Evolutionary conservation across 805 yeast species (phyloP), one percentile per base, ranked within the genome.

Genomic region (Suhomyces xylopsoci): DNA sequence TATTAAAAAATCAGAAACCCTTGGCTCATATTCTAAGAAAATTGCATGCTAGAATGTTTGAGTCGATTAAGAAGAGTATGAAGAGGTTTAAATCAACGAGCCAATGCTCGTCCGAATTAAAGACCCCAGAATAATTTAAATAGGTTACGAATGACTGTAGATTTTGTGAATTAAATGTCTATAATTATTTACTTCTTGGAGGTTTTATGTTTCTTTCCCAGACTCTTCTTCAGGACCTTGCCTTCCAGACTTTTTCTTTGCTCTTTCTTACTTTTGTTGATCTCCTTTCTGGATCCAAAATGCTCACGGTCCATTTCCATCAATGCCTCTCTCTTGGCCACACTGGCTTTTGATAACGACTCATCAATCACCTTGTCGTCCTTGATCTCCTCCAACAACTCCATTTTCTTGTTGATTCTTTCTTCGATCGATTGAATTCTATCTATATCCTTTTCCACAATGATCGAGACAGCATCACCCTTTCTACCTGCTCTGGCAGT

Each of bases 401-500:
- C 84, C 90, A 94, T 85, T 65, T 90, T 88, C 57, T 81, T 80
- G 45, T 83, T 85, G 42, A 90, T 87, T 59, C 97, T 80, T 51
- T 83, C 90, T 67, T 94, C 99, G 50, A 94, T 93, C 6, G 93
- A 85, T 55, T 87, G 81, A 5, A 94, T 80, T 62, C 98, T 79
- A 24, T 77, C 79, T 12, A 94, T 85, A 65, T 93, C 99, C 54
- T 87, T 83, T 61, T 92, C 97, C 1, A 96, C 83, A 3, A 94
- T 87, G 53, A 94, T 79, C 12, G 94, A 82, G 1, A 94, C 75
- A 6, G 96, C 81, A 57, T 84, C 90, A 72, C 99, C 99, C 48
- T 75, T 72, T 61, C 96, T 80, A 2, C 98, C 98, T 2, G 98
- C 98, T 81, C 99, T 88, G 8, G 98, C 99, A 10, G 99, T 93